A percentile compares a stretch with the other conserved stretches of the same genome.
phyloP scores from a whole-genome alignment of 176 grass and related monocot genomes.

The Bonia amplexicaulis region DNA sequence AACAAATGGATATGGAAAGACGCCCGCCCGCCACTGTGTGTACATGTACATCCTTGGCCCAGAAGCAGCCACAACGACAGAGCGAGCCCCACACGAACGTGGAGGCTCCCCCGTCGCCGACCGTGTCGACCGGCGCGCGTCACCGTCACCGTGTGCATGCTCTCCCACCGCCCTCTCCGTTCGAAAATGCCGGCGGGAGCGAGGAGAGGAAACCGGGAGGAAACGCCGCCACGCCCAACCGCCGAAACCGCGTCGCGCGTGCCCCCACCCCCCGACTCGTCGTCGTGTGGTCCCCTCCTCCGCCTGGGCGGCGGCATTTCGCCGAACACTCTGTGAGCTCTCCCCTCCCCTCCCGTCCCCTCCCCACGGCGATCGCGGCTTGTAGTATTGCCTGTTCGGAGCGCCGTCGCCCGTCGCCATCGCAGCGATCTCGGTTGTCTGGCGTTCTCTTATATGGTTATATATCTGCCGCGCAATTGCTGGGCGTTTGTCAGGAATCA shows the following conservation, averaged over 20 bases:
- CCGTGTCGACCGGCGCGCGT: background rate
- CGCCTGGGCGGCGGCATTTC: background rate
- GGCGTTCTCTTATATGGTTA: background rate
- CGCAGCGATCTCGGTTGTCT: background rate
- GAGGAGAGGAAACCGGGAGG: background rate
- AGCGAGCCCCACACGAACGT: background rate
- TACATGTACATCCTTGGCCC: background rate
- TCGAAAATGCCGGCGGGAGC: background rate
- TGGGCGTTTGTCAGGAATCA: background rate
- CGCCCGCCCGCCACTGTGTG: background rate
- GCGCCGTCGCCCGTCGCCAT: background rate
- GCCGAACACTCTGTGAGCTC: conserved; percentile 2
- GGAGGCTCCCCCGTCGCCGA: background rate
- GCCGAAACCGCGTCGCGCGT: background rate
- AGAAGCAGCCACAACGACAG: background rate
- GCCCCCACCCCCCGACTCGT: background rate
- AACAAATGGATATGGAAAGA: too few relatives aligned
- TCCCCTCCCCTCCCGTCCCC: background rate
- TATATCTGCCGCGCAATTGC: background rate
- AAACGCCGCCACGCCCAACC: background rate
- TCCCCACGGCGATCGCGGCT: background rate
- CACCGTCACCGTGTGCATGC: background rate
- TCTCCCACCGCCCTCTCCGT: background rate
- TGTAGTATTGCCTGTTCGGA: background rate
- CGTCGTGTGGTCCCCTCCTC: background rate